Conservation (phyloP, 306 rosid genomes). For the Vachellia collinsii region DNA sequence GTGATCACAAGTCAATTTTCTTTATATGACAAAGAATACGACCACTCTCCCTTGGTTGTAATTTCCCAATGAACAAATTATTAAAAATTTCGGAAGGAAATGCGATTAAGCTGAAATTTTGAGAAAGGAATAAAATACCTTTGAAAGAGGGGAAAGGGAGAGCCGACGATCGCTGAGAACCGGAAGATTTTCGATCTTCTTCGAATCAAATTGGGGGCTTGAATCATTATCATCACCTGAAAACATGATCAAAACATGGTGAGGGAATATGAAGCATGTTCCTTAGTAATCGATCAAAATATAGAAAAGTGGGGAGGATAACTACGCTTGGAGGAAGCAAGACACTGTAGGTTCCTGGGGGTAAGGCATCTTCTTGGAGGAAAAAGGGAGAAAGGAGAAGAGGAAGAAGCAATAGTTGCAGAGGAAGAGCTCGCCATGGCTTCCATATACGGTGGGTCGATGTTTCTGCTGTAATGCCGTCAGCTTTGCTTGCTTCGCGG, state of each 20-base stretch:
- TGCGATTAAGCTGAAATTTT: background rate
- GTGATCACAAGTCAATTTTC: conserved; percentile 4
- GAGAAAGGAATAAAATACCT: conserved; percentile 46
- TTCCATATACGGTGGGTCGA: conserved; percentile 54
- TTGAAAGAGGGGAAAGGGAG: conserved; percentile 82
- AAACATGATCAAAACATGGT: background rate
- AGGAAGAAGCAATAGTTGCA: conserved; percentile 49
- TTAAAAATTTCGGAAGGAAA: background rate
- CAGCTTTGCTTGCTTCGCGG: background rate
- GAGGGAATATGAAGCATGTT: conserved; percentile 5
- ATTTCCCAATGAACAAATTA: background rate
- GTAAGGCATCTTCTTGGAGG: conserved; percentile 40
- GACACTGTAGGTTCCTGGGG: conserved; percentile 45
- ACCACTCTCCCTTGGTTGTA: background rate
- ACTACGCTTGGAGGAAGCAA: conserved; percentile 64
- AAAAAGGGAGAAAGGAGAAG: conserved; percentile 53
- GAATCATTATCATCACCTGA: conserved; percentile 66
- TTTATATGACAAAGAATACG: background rate
- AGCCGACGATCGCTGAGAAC: conserved; percentile 58
- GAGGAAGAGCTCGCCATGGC: conserved; percentile 53
- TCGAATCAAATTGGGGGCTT: conserved; percentile 53
- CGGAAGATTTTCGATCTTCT: conserved; percentile 55
- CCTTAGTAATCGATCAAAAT: background rate
- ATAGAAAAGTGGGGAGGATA: background rate
- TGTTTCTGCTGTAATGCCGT: background rate